Base-by-base conservation (phyloP, 2,329 filamentous ascomycete species). In the Fusarium sp. region DNA sequence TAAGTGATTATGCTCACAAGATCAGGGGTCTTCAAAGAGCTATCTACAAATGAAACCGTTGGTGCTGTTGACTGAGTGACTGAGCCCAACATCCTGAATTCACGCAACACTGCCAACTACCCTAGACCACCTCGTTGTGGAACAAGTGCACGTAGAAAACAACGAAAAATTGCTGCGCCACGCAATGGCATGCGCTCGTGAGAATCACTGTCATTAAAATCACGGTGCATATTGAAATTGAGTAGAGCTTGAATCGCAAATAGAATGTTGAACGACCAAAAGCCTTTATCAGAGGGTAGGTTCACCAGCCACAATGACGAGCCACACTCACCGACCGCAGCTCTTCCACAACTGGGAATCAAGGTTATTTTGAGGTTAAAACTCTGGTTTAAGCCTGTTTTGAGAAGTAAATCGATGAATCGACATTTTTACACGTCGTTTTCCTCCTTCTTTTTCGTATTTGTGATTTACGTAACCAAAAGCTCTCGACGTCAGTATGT, bases 361-460 rank as follows among this genome's bases (percentile, higher is more conserved):
- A 50, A 50, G 45, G 45, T 50, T 50, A 50, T 50, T 50, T 50
- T 50, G 45, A 50, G 45, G 45, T 50, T 50, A 50, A 50, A 50
- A 50, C 45, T 50, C 45, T 50, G 45, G 45, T 50, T 50, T 29
- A 50, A 50, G 45, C 24, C 24, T 50, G 45, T 29, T 50, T 50
- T 29, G 45, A 50, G 9, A 13, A 27, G 9, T n/a, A 50, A 29
- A 18, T 50, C 16, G 16, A 27, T 6, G 9, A 7, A 29, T 3
- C 6, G 9, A 0, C 4, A 7, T 29, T 14, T 29, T 29, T 4
- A 7, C 45, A 29, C 1, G 5, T 48, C 2, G 7, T 45, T 45
- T 45, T 45, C 20, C 6, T 4, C 11, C 41, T 45, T 48, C 24
- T n/a, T 29, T 50, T 50, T 50, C 24, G 45, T 50, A 18, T 50